Evolutionary conservation across 78 protist species (phyloP).

Genomic region (Guillardia theta): DNA sequence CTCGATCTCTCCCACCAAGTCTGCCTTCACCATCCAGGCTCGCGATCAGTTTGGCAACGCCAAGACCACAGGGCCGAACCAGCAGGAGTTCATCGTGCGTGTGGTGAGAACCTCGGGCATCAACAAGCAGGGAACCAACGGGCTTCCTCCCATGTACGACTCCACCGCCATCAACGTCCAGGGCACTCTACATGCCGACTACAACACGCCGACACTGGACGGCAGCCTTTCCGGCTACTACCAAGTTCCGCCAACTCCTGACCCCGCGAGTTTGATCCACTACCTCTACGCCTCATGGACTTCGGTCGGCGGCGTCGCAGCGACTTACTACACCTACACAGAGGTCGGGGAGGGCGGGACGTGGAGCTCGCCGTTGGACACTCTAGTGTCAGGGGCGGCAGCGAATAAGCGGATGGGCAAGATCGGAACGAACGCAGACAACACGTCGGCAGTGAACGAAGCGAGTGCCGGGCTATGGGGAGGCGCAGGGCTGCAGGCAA

Average conservation of each 20-base stretch:
- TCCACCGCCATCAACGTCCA: background rate
- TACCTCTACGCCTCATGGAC: background rate
- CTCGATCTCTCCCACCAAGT: background rate
- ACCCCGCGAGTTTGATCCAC: background rate
- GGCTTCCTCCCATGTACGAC: constrained; percentile 11
- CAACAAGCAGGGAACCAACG: background rate
- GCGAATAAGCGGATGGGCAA: background rate
- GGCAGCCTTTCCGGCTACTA: background rate
- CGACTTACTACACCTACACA: background rate
- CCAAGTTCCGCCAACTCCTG: background rate
- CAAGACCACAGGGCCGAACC: background rate
- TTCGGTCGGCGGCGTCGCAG: background rate
- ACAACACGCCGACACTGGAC: constrained; percentile 8
- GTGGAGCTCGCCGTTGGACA: background rate
- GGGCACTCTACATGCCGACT: background rate
- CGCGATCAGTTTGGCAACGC: constrained; percentile 12
- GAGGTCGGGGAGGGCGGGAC: background rate
- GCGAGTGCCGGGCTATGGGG: background rate
- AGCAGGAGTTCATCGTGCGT: background rate
- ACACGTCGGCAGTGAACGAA: background rate
- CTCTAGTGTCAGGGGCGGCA: background rate
- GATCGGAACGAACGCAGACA: background rate
- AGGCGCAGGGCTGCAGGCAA: background rate
- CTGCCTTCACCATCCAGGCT: constrained; percentile 10
- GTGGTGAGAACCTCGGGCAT: background rate